Evolutionary conservation across 306 rosid genomes (phyloP), one percentile per base, ranked within the genome.

Genomic region (Quercus cerris): DNA sequence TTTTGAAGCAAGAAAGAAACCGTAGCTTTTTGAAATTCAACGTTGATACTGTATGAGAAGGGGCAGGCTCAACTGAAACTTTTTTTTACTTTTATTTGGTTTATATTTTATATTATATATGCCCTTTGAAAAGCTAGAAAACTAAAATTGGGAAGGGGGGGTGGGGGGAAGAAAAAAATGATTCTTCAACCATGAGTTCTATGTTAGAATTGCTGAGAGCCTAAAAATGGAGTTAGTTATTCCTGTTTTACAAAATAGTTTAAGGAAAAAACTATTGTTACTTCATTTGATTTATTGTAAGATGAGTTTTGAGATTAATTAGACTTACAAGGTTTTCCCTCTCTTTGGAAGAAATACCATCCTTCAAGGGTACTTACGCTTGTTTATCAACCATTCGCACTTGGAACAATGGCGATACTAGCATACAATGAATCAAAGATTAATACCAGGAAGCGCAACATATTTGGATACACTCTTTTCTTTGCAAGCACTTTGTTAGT

Each of bases 341-440:
- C 15, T 31, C 17, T 28, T 71, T 1, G 74, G 82, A 46, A 94
- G 97, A 59, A 79, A 25, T 91, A 92, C 84, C 98, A 94, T 87
- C 98, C 98, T 58, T 79, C 93, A 25, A 73, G 93, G 81, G 97
- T 94, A 58, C 97, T 92, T 19, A 89, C 97, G 28, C 83, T 91
- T 67, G 90, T 88, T 81, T 94, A 92, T 77, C 89, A 92, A 87
- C 97, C 97, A 54, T 88, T 89, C 75, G 92, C 98, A 20, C 57
- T 91, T 51, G 86, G 83, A 79, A 81, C 89, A 33, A 73, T 87
- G 81, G 73, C 86, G 64, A 78, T 88, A 75, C 73, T 94, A 33
- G 82, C 97, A 59, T 85, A 81, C 84, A 3, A 88, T 38, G 97
- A 92, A 81, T 88, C 98, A 17, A 91, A 73, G 85, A 68, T 91